Evolutionary conservation across 805 yeast species (phyloP).

Genomic region (Candida andamanensis): DNA sequence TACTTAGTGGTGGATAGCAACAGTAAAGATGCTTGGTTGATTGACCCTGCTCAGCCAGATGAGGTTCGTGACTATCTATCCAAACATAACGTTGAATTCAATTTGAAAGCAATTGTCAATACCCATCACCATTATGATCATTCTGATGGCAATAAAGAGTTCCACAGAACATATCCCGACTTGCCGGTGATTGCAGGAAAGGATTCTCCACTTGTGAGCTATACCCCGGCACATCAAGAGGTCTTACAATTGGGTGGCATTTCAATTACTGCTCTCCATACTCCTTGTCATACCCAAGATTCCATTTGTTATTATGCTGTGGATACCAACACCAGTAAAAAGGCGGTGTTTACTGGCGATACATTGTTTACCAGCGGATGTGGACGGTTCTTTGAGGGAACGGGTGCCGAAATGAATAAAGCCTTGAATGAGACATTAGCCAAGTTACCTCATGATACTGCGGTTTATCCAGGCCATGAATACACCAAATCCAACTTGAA

Average conservation of each 20-base stretch:
- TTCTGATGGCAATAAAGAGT: conserved; percentile 71
- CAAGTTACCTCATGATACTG: conserved; percentile 60
- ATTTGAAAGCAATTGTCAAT: conserved; percentile 75
- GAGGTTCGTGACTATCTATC: conserved; percentile 51
- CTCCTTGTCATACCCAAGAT: conserved; percentile 98
- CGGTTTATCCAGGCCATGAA: conserved; percentile 93
- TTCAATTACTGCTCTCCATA: conserved; percentile 74
- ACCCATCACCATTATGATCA: conserved; percentile 98
- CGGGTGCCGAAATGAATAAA: conserved; percentile 70
- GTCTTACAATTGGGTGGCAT: conserved; percentile 61
- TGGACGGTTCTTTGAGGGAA: conserved; percentile 95
- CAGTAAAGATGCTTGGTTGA: conserved; percentile 67
- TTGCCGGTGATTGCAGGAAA: conserved; percentile 78
- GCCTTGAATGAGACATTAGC: conserved; percentile 60
- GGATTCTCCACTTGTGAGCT: conserved; percentile 68
- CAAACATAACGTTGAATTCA: conserved; percentile 35
- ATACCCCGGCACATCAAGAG: conserved; percentile 64
- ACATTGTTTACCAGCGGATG: conserved; percentile 92
- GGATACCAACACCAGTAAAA: conserved; percentile 59
- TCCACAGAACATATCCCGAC: conserved; percentile 37
- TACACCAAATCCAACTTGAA: conserved; percentile 79
- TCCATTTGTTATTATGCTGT: conserved; percentile 80
- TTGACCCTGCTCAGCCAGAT: conserved; percentile 88
- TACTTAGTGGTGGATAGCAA: conserved; percentile 69
- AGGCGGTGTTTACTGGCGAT: conserved; percentile 91